Evolutionary conservation across 176 grass and related monocot species (phyloP).

Genomic region (Cymbopogon citratus): DNA sequence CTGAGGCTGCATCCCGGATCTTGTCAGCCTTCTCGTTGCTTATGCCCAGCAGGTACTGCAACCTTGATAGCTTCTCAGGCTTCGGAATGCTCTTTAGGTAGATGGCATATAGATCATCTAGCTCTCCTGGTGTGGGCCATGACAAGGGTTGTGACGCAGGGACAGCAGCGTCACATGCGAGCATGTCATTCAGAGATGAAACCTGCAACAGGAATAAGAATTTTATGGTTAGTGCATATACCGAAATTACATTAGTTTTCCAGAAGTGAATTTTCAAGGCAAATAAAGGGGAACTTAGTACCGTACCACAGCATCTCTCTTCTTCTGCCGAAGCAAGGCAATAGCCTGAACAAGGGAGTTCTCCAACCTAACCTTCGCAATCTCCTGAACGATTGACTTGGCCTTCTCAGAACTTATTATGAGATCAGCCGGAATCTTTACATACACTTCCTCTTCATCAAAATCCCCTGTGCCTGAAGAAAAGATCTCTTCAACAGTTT

Average conservation of each 20-base stretch:
- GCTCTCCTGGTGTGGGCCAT: constrained; percentile 66
- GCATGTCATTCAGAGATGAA: constrained; percentile 78
- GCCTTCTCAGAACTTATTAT: constrained; percentile 79
- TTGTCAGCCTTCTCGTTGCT: constrained; percentile 55
- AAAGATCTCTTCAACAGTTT: constrained; percentile 75
- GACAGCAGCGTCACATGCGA: constrained; percentile 70
- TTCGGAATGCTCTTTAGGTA: constrained; percentile 90
- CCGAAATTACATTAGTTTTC: not conserved
- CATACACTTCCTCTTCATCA: constrained; percentile 72
- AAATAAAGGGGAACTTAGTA: not conserved
- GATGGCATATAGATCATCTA: constrained; percentile 67
- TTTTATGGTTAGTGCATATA: not conserved
- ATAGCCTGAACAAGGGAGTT: constrained; percentile 82
- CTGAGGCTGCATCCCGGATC: constrained; percentile 55
- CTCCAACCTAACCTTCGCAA: constrained; percentile 68
- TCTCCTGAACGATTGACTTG: constrained; percentile 57
- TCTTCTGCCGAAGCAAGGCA: constrained; percentile 74
- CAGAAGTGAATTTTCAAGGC: not conserved
- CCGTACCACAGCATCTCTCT: constrained; percentile 73
- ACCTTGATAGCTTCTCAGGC: constrained; percentile 64
- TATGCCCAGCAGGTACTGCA: constrained; percentile 69
- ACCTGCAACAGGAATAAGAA: constrained; percentile 47
- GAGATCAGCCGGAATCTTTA: constrained; percentile 75
- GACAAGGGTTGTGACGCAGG: constrained; percentile 53
- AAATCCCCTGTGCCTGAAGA: constrained; percentile 85